Conservation (phyloP, 1,139 yeast species). For the Pichia inconspicua region DNA sequence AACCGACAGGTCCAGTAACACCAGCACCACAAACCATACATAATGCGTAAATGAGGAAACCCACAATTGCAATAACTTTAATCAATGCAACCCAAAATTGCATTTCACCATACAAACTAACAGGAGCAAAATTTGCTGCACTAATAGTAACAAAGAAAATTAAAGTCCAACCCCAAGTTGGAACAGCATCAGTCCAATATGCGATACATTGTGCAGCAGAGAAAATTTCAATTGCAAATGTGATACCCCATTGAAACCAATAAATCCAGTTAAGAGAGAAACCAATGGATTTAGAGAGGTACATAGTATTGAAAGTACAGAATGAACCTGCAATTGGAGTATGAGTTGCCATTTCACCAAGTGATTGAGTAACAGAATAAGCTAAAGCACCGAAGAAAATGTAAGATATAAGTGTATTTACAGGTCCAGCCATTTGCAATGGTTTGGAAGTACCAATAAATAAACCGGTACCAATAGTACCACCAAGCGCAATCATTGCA, state of each 20-base stretch:
- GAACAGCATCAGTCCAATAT: conserved; percentile 69
- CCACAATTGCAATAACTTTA: conserved; percentile 46
- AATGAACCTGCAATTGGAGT: conserved; percentile 69
- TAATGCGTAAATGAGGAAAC: conserved; percentile 41
- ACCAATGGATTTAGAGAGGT: conserved; percentile 64
- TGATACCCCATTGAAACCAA: conserved; percentile 84
- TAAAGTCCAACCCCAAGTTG: conserved; percentile 69
- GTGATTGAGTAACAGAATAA: conserved; percentile 58
- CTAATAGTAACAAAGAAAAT: conserved; percentile 57
- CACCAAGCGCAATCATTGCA: conserved; percentile 63
- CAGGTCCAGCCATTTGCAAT: conserved; percentile 55
- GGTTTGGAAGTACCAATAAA: conserved; percentile 52
- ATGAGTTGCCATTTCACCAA: conserved; percentile 76
- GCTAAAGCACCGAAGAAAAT: conserved; percentile 60
- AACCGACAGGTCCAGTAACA: conserved; percentile 52
- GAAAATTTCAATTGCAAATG: conserved; percentile 75
- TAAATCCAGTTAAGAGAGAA: conserved; percentile 79
- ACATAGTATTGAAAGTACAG: conserved; percentile 48
- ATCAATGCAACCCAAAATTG: conserved; percentile 64
- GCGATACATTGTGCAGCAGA: conserved; percentile 66
- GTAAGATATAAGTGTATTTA: conserved; percentile 54
- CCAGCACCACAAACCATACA: conserved; percentile 44
- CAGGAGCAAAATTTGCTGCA: conserved; percentile 50
- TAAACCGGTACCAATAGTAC: conserved; percentile 67
- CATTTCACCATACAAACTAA: conserved; percentile 55